A percentile compares a stretch with the other conserved stretches of the same genome.
These are phyloP conservation scores for Eudorina sp. DNA, from an alignment of 139 green algal species.

Conservation along the genomic window DNA sequence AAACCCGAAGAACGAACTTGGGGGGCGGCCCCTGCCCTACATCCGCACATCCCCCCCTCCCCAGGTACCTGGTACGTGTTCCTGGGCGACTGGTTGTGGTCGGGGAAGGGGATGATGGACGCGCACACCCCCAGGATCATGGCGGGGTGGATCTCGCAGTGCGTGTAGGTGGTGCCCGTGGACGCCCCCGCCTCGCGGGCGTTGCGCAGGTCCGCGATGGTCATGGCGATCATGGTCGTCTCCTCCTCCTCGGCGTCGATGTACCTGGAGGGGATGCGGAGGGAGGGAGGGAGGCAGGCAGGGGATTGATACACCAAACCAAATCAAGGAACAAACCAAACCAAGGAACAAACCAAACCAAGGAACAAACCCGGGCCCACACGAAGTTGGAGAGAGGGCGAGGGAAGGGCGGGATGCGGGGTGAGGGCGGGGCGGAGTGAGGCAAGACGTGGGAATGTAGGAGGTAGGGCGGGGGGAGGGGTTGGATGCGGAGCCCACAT, in stretches of 20 bases:
- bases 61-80: constrained; percentile 83
- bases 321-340: too few relatives aligned
- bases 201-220: constrained; percentile 79
- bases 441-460: too few relatives aligned
- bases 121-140: constrained; percentile 99
- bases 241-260: constrained; percentile 94
- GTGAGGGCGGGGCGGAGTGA: neutral
- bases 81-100: constrained; percentile 98
- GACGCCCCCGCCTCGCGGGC: constrained; percentile 59
- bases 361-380: too few relatives aligned
- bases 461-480: too few relatives aligned
- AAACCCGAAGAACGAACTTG: too few relatives aligned
- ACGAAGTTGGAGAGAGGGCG: neutral
- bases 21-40: neutral
- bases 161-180: constrained; percentile 92
- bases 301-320: too few relatives aligned
- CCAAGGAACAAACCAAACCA: too few relatives aligned
- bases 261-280: constrained; percentile 62
- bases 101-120: constrained; percentile 99
- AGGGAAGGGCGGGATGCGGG: neutral
- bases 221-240: constrained; percentile 99
- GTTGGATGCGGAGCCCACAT: too few relatives aligned
- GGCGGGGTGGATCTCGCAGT: constrained; percentile 98
- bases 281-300: neutral
- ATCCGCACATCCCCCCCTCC: neutral